Base-by-base conservation (phyloP, 768 basidiomycete genomes). In the Candolleomyces eurysporus region DNA sequence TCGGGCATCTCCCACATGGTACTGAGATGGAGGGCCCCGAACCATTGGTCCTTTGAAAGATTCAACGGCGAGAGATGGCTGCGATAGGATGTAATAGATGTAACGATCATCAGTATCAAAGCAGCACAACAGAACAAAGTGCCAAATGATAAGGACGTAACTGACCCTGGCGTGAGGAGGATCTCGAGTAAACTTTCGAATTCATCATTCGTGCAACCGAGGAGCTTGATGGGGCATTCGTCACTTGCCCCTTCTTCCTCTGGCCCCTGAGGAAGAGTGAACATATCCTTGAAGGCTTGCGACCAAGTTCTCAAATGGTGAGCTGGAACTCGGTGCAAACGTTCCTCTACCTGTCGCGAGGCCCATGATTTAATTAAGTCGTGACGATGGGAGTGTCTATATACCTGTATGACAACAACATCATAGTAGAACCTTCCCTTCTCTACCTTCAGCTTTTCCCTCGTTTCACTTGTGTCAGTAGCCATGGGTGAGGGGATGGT, bases 231-330 rank as follows among this genome's bases (percentile, higher is more conserved):
- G 19, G 58, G 58, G 19, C 32, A 49, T 11, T 50, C 48, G 13
- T 59, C 58, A 3, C 31, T 26, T 13, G 21, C n/a, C 7, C 58
- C 58, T 50, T 59, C 58, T 13, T 16, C 21, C 5, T 49, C 48
- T 4, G 36, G 21, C 46, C 48, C 58, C 39, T 59, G 58, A 39
- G 46, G 58, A 13, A 59, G 58, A 3, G 11, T 17, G 58, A 59
- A 59, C 58, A 59, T 59, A 21, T 59, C 58, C 36, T 42, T 59
- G 48, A 59, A 59, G 10, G 30, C n/a, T 9, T 17, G 17, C 13
- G 58, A 59, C 46, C 40, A 49, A 2, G 31, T 49, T 10, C 36
- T 48, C n/a, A 59, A 48, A 16, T 52, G 36, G 19, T 59, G 39
- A 21, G 22, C 36, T 4, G 58, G 58, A 6, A 59, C 32, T 21